These are phyloP conservation scores for Talaromyces sp. DNA, from an alignment of 2,329 filamentous ascomycete species.

Conservation along the genomic window DNA sequence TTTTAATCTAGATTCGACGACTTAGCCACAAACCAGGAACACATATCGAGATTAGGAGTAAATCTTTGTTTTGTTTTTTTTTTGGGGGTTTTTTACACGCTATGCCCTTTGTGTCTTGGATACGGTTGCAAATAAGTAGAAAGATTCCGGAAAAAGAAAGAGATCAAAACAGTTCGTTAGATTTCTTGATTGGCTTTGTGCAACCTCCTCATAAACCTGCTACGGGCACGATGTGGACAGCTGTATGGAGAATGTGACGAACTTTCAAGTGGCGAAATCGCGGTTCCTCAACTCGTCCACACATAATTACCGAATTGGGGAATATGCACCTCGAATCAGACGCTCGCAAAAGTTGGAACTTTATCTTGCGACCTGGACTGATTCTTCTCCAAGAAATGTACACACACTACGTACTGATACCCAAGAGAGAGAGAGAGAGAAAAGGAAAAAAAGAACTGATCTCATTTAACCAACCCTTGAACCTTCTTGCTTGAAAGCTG, in stretches of 20 bases:
- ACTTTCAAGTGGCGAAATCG: neutral
- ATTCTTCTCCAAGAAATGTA: neutral
- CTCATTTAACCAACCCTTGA: neutral
- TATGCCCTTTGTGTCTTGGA: no score
- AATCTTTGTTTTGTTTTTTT: no score
- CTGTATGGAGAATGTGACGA: neutral
- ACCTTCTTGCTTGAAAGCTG: constrained; percentile 6
- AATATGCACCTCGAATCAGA: neutral
- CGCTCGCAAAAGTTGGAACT: neutral
- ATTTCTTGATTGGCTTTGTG: neutral
- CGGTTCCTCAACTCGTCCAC: neutral
- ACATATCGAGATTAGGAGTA: neutral
- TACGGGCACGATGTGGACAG: neutral
- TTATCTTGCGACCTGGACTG: neutral
- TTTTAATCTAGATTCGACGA: neutral
- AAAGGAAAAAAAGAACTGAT: neutral
- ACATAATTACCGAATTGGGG: neutral
- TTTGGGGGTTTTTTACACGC: neutral
- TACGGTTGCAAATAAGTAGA: neutral
- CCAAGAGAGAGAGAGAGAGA: no score
- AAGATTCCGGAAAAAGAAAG: neutral
- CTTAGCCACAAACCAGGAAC: neutral
- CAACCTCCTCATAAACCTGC: neutral
- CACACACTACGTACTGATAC: no score
- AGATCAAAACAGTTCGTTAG: neutral